Evolutionary conservation across 805 yeast species (phyloP), one percentile per base, ranked within the genome.

Genomic region (Dipodascus geniculatus): DNA sequence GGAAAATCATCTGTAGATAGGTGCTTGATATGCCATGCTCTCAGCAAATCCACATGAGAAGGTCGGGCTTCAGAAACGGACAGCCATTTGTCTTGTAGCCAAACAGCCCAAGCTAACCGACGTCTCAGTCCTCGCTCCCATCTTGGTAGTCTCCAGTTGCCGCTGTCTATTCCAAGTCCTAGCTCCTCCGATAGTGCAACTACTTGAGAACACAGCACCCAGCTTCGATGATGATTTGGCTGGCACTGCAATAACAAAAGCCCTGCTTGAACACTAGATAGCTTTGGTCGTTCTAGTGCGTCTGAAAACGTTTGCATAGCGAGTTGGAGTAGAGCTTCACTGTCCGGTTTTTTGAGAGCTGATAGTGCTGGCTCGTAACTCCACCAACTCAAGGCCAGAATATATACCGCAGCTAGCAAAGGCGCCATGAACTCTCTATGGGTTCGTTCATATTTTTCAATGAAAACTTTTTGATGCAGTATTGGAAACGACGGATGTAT

Each of bases 61-160:
- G 96, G 95, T 48, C 96, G 74, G 0, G 90, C 80, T 62, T 87
- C 93, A 52, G 81, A 79, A 50, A 90, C 70, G 1, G 96, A 74
- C 8, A 84, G 75, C 98, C 98, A 91, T 65, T 90, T 88, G 63
- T 89, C 96, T 67, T 89, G 95, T 51, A 85, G 73, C 74, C 81
- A 91, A 1, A 89, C 93, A 0, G 97, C 96, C 98, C 99, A 91
- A 0, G 96, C 96, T 50, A 91, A 69, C 55, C 98, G 74, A 60
- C 87, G 79, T 52, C 99, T 75, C 50, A 91, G 70, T 3, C 95
- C 95, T 51, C 95, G 75, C 65, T 91, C 99, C 98, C 98, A 93
- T 60, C 84, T 82, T 0, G 98, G 98, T 33, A 91, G 70, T 62
- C 85, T 82, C 99, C 99, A 91, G 58, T 77, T 79, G 54, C 83